Percentiles rank a stretch among this genome's conserved stretches.
Conservation (phyloP, 352 stramenopile genomes). For the Hyaloperonospora brassicae region DNA sequence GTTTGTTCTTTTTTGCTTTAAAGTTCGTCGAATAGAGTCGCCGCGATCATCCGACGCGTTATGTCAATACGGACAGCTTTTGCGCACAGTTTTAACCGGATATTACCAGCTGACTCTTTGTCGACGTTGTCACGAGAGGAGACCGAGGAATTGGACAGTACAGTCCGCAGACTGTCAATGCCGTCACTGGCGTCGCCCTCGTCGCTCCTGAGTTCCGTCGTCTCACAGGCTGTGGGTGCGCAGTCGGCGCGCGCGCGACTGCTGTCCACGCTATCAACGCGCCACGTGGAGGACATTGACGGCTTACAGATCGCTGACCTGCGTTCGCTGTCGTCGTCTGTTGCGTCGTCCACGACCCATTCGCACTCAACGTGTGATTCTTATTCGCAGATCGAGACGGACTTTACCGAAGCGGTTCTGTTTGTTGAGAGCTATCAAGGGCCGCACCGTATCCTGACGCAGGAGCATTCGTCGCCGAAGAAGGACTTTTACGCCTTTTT, state of each 20-base stretch:
- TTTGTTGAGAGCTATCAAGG: constrained; percentile 80
- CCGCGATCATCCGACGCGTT: too few species aligned
- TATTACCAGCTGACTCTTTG: background rate
- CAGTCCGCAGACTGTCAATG: constrained; percentile 11
- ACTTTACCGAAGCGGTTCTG: constrained; percentile 63
- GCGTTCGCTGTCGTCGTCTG: constrained; percentile 30
- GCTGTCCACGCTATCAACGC: constrained; percentile 23
- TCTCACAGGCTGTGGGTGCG: constrained; percentile 35
- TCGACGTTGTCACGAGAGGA: too few species aligned
- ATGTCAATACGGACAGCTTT: too few species aligned
- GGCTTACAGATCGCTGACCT: constrained; percentile 32
- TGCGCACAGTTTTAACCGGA: too few species aligned
- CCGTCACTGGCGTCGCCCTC: constrained; percentile 33
- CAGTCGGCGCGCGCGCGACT: constrained; percentile 39
- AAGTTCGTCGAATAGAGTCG: too few species aligned
- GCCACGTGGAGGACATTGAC: constrained; percentile 29
- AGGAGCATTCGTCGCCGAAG: constrained; percentile 63
- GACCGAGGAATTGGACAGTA: background rate
- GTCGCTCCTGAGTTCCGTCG: constrained; percentile 34
- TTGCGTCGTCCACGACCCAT: constrained; percentile 15
- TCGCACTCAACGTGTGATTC: constrained; percentile 37
- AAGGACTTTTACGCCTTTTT: constrained; percentile 77
- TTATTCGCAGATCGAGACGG: constrained; percentile 50
- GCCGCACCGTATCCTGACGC: constrained; percentile 65
- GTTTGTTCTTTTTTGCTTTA: too few species aligned